Evolutionary conservation across 306 rosid species (phyloP), one percentile per base, ranked within the genome.

Genomic region (Malus fusca): DNA sequence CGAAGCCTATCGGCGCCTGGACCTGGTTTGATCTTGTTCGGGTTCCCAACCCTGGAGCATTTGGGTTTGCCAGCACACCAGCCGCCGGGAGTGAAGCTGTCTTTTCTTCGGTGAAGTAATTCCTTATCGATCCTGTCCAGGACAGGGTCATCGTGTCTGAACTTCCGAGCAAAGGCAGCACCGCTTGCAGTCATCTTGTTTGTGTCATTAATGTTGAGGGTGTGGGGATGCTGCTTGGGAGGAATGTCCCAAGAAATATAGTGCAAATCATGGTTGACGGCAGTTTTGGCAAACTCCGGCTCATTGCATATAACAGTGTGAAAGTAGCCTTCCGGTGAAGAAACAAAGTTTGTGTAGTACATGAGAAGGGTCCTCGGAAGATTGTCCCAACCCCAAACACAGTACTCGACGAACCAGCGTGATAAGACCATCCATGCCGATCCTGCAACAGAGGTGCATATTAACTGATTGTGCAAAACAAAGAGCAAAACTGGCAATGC

Each of bases 391-490:
- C 99, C 99, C 97, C 90, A 89, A 6, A 95, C 61, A 13, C 88
- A 77, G 63, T 84, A 95, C 80, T 95, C 99, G 22, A 90, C 90
- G 35, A 95, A 95, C 28, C 88, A 82, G 17, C 83, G 92, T 8
- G 99, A 92, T 40, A 95, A 75, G 66, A 92, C 90, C 97, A 87
- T 84, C 99, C 99, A 95, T 21, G 99, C 99, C 3, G 99, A 95
- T 74, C 99, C 99, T 95, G 89, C 85, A 77, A 83, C 60, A 64
- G 52, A 77, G 75, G 72, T 21, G 73, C 73, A 77, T 60, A 55
- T 72, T 65, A 42, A 73, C 70, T 58, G 26, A 69, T 65, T 67
- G 31, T 48, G 26, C 65, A 21, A 17, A 12, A 60, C 26, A 5
- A n/a, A 31, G 14, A 23, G 14, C 48, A 60, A 77, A 68, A 10